Evolutionary conservation across 2,329 filamentous ascomycete species (phyloP).

Genomic region (Nigrospora osmanthi): DNA sequence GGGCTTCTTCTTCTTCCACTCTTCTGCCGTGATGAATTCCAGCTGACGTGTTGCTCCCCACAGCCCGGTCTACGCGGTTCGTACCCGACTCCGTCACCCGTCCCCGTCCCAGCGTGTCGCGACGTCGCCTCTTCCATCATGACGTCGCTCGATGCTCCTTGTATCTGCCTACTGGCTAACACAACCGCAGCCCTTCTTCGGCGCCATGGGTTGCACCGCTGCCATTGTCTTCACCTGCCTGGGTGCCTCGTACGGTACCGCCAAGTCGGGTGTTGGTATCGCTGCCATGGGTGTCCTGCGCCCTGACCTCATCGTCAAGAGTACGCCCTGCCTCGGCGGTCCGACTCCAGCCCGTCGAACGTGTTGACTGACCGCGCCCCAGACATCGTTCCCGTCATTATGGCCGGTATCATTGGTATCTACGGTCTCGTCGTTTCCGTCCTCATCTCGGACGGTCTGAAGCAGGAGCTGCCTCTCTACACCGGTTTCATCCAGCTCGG

Average conservation of each 20-base stretch:
- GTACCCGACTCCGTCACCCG: constrained; percentile 36
- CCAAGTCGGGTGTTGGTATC: constrained; percentile 98
- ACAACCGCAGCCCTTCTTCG: constrained; percentile 58
- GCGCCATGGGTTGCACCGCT: constrained; percentile 77
- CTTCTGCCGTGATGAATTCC: too few species aligned
- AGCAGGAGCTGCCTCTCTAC: constrained; percentile 66
- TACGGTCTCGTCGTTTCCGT: constrained; percentile 88
- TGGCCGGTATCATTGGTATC: constrained; percentile 99
- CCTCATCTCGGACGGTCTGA: constrained; percentile 73
- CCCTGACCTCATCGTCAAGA: constrained; percentile 98
- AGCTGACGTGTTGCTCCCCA: constrained; percentile 16
- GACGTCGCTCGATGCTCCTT: not conserved
- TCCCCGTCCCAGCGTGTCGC: not conserved
- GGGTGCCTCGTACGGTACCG: constrained; percentile 95
- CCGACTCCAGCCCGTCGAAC: not conserved
- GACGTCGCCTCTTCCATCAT: constrained; percentile 2
- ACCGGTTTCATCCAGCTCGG: constrained; percentile 82
- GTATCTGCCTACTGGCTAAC: not conserved
- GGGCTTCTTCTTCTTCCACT: not conserved
- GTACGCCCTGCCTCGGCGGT: constrained; percentile 45
- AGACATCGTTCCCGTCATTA: constrained; percentile 99
- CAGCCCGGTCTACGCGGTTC: constrained; percentile 98
- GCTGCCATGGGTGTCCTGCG: constrained; percentile 96
- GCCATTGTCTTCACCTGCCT: constrained; percentile 96
- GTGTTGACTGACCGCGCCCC: constrained; percentile 9